A percentile compares a stretch with the other conserved stretches of the same genome.
Evolutionary conservation across 805 yeast genomes (phyloP).

Genomic region (Limtongia smithiae): DNA sequence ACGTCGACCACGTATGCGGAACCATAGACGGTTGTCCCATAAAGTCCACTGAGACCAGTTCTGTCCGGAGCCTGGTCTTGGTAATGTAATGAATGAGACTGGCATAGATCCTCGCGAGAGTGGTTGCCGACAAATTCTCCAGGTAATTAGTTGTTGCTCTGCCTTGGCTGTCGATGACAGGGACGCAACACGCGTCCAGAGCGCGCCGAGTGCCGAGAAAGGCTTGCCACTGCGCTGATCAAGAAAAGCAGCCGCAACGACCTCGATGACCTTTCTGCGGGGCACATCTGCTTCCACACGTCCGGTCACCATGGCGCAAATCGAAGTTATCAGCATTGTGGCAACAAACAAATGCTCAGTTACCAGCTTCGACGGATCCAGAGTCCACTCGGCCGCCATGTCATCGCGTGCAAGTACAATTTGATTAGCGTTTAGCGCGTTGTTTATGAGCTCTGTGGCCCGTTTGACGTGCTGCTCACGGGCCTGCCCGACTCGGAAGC

Average conservation of each 20-base stretch:
- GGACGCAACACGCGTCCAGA: background rate
- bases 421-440: background rate
- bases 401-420: no score
- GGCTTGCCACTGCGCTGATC: background rate
- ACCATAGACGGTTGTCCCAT: background rate
- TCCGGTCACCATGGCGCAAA: background rate
- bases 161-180: no score
- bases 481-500: background rate
- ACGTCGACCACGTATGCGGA: background rate
- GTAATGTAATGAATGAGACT: no score
- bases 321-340: no score
- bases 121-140: no score
- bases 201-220: background rate
- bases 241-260: background rate
- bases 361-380: background rate
- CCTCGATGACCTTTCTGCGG: background rate
- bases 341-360: no score
- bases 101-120: no score
- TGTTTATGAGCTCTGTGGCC: background rate
- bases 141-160: no score
- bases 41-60: background rate
- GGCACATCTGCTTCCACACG: background rate
- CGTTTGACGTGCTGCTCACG: background rate
- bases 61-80: background rate
- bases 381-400: background rate